Percentiles rank a stretch among this genome's conserved stretches.
Evolutionary conservation across 345 rosid genomes (phyloP).

Genomic region (Gossypium arboreum): DNA sequence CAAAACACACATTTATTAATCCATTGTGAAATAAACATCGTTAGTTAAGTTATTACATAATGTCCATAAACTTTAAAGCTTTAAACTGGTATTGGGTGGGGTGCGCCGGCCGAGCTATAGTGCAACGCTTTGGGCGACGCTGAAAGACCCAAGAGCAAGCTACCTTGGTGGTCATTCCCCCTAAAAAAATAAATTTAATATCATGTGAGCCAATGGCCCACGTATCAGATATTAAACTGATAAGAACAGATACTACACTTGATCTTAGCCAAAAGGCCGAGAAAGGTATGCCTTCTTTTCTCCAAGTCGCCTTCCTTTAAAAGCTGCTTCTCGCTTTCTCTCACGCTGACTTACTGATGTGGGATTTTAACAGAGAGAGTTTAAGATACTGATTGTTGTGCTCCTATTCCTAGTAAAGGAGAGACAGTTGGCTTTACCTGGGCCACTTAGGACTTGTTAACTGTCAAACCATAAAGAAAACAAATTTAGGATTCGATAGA

Average conservation of each 20-base stretch:
- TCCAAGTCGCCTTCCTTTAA: not conserved
- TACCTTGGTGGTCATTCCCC: conserved; percentile 10
- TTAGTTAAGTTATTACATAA: too few species aligned
- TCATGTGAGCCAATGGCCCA: conserved; percentile 36
- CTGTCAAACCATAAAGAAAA: not conserved
- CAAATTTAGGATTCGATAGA: too few species aligned
- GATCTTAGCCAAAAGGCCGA: conserved; percentile 71
- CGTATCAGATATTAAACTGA: conserved; percentile 60
- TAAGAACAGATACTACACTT: conserved; percentile 62
- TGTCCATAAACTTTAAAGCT: too few species aligned
- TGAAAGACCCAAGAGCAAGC: not conserved
- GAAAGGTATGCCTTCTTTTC: conserved; percentile 36
- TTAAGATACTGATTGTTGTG: not conserved
- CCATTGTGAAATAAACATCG: too few species aligned
- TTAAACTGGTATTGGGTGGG: too few species aligned
- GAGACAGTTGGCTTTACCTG: not conserved
- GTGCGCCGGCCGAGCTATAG: too few species aligned
- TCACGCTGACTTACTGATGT: not conserved
- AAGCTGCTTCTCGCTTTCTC: not conserved
- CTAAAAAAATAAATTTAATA: conserved; percentile 32
- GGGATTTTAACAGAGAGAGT: not conserved
- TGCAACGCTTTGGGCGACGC: too few species aligned
- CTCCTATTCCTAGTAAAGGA: not conserved
- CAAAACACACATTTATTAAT: too few species aligned
- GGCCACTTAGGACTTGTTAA: not conserved